A percentile compares a stretch with the other conserved stretches of the same genome.
Evolutionary conservation across 257 asterid species (phyloP).

Genomic region (Eucommia ulmoides): DNA sequence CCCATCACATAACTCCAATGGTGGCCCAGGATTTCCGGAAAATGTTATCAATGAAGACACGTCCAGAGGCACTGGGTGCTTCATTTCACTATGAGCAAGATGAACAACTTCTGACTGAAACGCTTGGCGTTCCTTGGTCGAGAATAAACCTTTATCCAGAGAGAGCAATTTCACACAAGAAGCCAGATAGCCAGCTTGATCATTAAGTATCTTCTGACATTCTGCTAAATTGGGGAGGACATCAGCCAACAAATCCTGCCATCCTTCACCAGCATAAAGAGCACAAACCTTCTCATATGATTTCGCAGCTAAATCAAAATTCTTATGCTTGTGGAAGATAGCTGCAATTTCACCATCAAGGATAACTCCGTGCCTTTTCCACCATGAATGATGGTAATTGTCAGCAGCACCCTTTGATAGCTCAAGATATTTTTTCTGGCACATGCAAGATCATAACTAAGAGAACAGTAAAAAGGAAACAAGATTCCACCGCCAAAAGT

Average conservation of each 20-base stretch:
- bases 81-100: conserved; percentile 94
- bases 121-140: conserved; percentile 78
- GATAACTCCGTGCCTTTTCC: conserved; percentile 99
- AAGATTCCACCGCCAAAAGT: conserved; percentile 2
- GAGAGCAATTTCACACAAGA: conserved; percentile 96
- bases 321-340: conserved; percentile 67
- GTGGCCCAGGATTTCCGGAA: conserved; percentile 91
- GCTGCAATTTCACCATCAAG: conserved; percentile 99
- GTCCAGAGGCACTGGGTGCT: conserved; percentile 90
- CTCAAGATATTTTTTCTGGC: conserved; percentile 87
- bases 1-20: conserved; percentile 85
- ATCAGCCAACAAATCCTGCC: conserved; percentile 93
- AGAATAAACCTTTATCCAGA: conserved; percentile 76
- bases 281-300: conserved; percentile 98
- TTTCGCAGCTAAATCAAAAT: conserved; percentile 78
- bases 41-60: conserved; percentile 90
- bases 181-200: conserved; percentile 94
- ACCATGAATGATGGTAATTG: conserved; percentile 91
- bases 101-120: conserved; percentile 93
- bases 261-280: conserved; percentile 98
- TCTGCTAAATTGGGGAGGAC: conserved; percentile 92
- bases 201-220: conserved; percentile 86
- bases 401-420: conserved; percentile 96
- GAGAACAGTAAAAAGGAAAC: conserved; percentile 2
- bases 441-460: conserved; percentile 15